Evolutionary conservation across 345 rosid species (phyloP).

Genomic region (Linum lewisii): DNA sequence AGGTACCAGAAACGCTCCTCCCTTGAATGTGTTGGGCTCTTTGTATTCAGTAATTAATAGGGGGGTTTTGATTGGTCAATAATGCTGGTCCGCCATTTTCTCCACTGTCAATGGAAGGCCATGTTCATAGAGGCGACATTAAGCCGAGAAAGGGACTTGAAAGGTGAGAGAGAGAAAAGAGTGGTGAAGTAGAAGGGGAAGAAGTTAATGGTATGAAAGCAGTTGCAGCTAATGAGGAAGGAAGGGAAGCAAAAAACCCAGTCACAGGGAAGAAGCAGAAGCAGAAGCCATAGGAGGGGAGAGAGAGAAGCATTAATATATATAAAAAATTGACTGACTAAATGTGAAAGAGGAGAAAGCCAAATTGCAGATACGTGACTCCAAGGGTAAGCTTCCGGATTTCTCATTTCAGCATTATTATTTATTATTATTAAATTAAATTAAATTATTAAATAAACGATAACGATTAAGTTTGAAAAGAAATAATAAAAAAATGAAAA

Average conservation of each 20-base stretch:
- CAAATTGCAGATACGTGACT: slow-evolving; percentile 15
- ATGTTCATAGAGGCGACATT: neutral
- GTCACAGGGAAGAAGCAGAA: neutral
- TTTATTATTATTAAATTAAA: too few relatives aligned
- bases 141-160: neutral
- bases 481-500: too few relatives aligned
- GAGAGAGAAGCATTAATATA: neutral
- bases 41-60: neutral
- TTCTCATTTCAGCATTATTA: neutral
- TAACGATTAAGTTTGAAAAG: too few relatives aligned
- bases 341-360: slow-evolving; percentile 10
- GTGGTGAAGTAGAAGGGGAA: neutral
- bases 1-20: neutral
- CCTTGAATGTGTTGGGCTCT: neutral
- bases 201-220: neutral
- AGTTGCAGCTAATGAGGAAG: neutral
- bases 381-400: slow-evolving; percentile 15
- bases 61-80: neutral
- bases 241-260: slow-evolving; percentile 5
- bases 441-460: too few relatives aligned
- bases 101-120: neutral
- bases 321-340: slow-evolving; percentile 1
- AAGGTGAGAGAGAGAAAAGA: neutral
- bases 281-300: neutral
- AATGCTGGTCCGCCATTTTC: neutral